A percentile compares a stretch with the other conserved stretches of the same genome.
Conservation (phyloP, 2,329 filamentous ascomycete genomes). For the Nemania sp. region DNA sequence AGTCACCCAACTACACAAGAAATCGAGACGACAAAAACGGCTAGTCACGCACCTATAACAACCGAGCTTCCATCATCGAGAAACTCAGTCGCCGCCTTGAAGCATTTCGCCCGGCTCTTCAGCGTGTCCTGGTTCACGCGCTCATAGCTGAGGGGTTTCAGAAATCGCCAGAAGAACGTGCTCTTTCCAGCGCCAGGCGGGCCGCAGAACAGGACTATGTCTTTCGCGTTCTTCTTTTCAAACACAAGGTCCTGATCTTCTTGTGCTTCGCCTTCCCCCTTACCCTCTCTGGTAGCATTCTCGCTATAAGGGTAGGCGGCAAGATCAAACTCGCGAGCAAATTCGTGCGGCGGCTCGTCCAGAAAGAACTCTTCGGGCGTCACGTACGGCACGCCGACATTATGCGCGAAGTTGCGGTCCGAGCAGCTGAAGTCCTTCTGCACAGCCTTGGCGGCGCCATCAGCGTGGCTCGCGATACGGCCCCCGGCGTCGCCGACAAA, state of each 20-base stretch:
- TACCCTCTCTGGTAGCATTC: too few species aligned
- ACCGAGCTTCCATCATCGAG: constrained; percentile 70
- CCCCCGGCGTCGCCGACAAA: constrained; percentile 89
- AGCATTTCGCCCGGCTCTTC: constrained; percentile 70
- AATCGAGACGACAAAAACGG: background rate
- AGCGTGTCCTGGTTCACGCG: constrained; percentile 89
- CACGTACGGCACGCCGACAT: constrained; percentile 76
- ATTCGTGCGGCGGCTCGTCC: constrained; percentile 65
- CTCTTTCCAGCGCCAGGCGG: constrained; percentile 91
- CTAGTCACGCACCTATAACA: constrained; percentile 65
- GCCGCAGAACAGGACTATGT: constrained; percentile 85
- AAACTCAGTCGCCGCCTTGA: constrained; percentile 71
- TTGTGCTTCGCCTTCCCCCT: constrained; percentile 30
- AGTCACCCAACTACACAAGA: too few species aligned
- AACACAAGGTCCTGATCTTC: constrained; percentile 45
- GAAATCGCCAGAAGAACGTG: constrained; percentile 79
- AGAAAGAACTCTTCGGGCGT: constrained; percentile 95
- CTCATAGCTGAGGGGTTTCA: constrained; percentile 78
- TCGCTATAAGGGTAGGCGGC: constrained; percentile 53
- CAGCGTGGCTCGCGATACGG: constrained; percentile 57
- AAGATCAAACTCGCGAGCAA: constrained; percentile 73
- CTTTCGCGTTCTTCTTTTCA: constrained; percentile 65
- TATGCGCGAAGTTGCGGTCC: constrained; percentile 80
- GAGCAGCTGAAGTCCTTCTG: constrained; percentile 67
- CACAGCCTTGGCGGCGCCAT: constrained; percentile 39